phyloP scores from a whole-genome alignment of 2,329 filamentous ascomycete species.

The Rhytidhysteron rufulum region DNA sequence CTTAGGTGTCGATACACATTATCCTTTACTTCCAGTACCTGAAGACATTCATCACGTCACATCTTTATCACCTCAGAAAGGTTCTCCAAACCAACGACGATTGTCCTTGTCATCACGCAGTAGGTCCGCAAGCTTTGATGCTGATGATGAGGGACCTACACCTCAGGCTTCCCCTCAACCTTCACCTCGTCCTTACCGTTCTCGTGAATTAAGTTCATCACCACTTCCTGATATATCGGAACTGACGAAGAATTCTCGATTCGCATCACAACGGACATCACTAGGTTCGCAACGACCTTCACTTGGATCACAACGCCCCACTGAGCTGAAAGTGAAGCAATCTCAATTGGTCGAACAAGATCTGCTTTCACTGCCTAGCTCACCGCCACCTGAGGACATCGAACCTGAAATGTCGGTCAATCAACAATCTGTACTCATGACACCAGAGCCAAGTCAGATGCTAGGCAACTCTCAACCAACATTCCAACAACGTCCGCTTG shows the following conservation, averaged over 20 bases:
- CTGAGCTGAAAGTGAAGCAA: too few relatives aligned
- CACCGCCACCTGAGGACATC: conserved; percentile 7
- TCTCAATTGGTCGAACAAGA: too few relatives aligned
- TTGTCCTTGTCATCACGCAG: too few relatives aligned
- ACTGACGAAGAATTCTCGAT: background rate
- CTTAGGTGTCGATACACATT: too few relatives aligned
- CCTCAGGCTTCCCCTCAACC: too few relatives aligned
- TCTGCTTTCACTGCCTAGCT: too few relatives aligned
- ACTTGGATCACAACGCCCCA: background rate
- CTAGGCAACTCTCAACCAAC: conserved; percentile 10
- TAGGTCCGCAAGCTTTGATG: too few relatives aligned
- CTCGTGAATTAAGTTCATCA: background rate
- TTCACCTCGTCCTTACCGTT: too few relatives aligned
- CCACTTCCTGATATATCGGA: background rate
- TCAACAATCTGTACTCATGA: conserved; percentile 15
- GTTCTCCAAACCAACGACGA: too few relatives aligned
- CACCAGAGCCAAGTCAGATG: conserved; percentile 8
- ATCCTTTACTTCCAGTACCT: conserved; percentile 5
- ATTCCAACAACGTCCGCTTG: conserved; percentile 6
- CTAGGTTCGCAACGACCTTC: background rate
- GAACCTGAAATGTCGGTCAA: conserved; percentile 3
- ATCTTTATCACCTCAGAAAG: too few relatives aligned
- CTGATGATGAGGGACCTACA: too few relatives aligned
- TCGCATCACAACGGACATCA: background rate
- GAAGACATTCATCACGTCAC: too few relatives aligned